These are phyloP conservation scores for Cucurbita maxima DNA, from an alignment of 306 rosid species.

Conservation along the genomic window DNA sequence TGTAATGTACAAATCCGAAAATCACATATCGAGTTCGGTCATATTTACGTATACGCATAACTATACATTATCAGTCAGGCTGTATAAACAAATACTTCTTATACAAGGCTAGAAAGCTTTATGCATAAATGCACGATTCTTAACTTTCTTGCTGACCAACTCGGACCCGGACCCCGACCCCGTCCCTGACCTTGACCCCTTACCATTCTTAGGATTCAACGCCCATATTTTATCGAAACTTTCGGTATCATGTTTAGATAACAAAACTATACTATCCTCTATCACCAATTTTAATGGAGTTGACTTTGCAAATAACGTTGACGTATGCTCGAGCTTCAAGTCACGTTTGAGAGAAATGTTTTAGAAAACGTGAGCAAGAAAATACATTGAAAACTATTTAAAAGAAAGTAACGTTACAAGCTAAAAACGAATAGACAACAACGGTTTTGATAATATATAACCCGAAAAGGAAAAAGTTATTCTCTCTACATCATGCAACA, in stretches of 20 bases:
- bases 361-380: no score
- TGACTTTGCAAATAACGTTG: no score
- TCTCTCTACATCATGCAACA: conserved; percentile 40
- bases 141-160: neutral
- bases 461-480: no score
- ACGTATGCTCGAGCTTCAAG: no score
- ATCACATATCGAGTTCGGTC: neutral
- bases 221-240: neutral
- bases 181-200: neutral
- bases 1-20: neutral
- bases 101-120: neutral
- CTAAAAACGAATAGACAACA: no score
- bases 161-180: neutral
- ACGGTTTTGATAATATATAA: no score
- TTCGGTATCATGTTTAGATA: neutral
- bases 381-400: no score
- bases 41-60: neutral
- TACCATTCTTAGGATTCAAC: neutral
- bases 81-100: neutral
- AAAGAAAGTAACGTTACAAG: no score
- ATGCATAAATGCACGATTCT: neutral
- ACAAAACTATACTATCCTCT: neutral
- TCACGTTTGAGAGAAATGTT: no score
- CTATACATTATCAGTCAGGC: neutral
- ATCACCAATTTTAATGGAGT: neutral